These are phyloP conservation scores for Mortierella sp. DNA, from an alignment of 371 early-diverging fungal genomes.

Conservation along the genomic window DNA sequence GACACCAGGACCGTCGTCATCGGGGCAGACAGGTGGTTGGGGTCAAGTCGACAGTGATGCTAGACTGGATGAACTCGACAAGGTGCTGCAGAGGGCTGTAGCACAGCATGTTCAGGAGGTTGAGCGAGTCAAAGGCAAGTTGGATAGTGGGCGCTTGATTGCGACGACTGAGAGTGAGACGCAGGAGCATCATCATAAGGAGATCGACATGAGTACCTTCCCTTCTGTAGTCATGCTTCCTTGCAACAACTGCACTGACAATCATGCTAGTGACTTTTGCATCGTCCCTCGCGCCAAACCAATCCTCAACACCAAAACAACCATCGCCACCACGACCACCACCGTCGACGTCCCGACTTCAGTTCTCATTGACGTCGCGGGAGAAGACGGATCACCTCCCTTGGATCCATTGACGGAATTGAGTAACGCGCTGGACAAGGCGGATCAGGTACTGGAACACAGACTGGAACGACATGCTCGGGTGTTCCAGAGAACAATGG, in stretches of 20 bases:
- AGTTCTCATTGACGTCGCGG: not conserved
- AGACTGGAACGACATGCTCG: not conserved
- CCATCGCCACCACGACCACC: not conserved
- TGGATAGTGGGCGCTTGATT: too few species aligned
- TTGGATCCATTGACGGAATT: too few species aligned
- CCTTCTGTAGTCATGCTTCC: not conserved
- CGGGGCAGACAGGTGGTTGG: not conserved
- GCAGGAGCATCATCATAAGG: not conserved
- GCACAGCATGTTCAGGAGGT: not conserved
- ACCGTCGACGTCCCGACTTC: not conserved
- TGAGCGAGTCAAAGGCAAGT: not conserved
- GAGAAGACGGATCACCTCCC: not conserved
- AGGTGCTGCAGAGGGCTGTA: not conserved
- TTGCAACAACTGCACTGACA: not conserved
- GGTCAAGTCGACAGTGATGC: not conserved
- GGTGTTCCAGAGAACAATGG: not conserved
- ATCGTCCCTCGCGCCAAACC: not conserved
- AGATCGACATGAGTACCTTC: not conserved
- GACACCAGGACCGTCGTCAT: not conserved
- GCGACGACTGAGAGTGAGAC: not conserved
- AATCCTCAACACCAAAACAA: not conserved
- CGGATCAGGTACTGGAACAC: not conserved
- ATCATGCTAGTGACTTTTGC: not conserved
- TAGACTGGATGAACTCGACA: not conserved
- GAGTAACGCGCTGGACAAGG: not conserved